Evolutionary conservation across 768 basidiomycete species (phyloP).

Genomic region (Mycena chlorophos): DNA sequence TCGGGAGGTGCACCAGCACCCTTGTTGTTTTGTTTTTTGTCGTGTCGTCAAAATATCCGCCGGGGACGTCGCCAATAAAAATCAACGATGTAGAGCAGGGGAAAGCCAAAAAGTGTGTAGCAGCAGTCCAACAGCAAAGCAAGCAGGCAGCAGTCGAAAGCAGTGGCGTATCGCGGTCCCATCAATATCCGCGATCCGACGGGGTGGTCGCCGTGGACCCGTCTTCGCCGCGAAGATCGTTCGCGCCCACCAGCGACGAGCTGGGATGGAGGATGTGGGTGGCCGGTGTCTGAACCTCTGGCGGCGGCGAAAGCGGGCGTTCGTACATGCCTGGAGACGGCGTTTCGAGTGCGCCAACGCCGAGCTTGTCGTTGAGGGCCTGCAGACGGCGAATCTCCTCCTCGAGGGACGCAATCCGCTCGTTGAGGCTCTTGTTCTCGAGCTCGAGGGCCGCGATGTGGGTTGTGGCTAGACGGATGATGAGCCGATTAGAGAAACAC

Average conservation of each 20-base stretch:
- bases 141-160: constrained; percentile 33
- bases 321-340: constrained; percentile 55
- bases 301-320: constrained; percentile 65
- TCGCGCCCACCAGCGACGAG: constrained; percentile 18
- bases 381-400: constrained; percentile 70
- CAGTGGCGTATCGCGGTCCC: constrained; percentile 18
- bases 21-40: not conserved
- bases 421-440: constrained; percentile 68
- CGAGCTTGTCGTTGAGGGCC: constrained; percentile 80
- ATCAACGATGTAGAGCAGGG: constrained; percentile 27
- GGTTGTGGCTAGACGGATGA: constrained; percentile 59
- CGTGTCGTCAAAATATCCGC: not conserved
- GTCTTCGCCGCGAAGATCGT: constrained; percentile 44
- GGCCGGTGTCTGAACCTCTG: constrained; percentile 48
- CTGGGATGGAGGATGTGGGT: constrained; percentile 52
- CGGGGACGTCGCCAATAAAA: constrained; percentile 7
- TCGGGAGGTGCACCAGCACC: not conserved
- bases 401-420: constrained; percentile 65
- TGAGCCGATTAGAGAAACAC: constrained; percentile 4
- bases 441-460: constrained; percentile 75
- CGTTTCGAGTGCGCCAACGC: constrained; percentile 58
- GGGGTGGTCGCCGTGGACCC: constrained; percentile 37
- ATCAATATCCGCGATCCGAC: constrained; percentile 50
- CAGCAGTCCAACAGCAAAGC: constrained; percentile 33
- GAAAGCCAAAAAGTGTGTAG: constrained; percentile 30